These are phyloP conservation scores for Tetrapisispora nanseiensis DNA, from an alignment of 805 yeast genomes.

Conservation along the genomic window DNA sequence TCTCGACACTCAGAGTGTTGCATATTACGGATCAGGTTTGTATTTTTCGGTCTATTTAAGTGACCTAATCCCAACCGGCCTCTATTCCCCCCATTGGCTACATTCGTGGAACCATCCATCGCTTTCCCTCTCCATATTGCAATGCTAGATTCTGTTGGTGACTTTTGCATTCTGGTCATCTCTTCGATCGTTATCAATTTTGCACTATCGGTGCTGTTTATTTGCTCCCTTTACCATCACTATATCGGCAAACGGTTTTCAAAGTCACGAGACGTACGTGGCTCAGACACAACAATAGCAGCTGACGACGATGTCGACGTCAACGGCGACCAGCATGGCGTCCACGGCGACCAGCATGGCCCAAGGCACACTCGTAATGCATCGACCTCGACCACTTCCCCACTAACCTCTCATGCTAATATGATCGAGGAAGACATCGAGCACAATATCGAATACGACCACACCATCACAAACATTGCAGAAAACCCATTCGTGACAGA, in stretches of 20 bases:
- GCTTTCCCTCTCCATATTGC: background rate
- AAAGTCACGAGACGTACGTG: constrained; percentile 25
- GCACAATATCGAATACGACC: constrained; percentile 25
- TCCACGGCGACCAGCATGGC: background rate
- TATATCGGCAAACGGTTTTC: constrained; percentile 18
- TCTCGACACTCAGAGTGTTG: no score
- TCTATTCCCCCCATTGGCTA: no score
- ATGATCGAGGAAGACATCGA: constrained; percentile 15
- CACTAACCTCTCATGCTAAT: background rate
- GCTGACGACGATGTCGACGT: background rate
- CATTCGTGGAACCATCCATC: no score
- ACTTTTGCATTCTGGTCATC: background rate
- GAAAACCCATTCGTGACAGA: constrained; percentile 23
- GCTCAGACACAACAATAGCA: constrained; percentile 17
- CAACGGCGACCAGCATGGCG: background rate
- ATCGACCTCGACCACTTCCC: background rate
- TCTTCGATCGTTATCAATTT: constrained; percentile 8
- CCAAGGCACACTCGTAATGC: background rate
- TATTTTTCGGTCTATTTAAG: no score
- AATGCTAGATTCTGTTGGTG: background rate
- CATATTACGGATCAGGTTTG: no score
- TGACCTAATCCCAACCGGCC: no score
- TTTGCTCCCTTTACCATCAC: constrained; percentile 26
- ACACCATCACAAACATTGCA: constrained; percentile 15
- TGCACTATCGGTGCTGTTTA: constrained; percentile 20